Evolutionary conservation across 2,329 filamentous ascomycete genomes (phyloP).

Genomic region (Pseudofabraea citricarpa): DNA sequence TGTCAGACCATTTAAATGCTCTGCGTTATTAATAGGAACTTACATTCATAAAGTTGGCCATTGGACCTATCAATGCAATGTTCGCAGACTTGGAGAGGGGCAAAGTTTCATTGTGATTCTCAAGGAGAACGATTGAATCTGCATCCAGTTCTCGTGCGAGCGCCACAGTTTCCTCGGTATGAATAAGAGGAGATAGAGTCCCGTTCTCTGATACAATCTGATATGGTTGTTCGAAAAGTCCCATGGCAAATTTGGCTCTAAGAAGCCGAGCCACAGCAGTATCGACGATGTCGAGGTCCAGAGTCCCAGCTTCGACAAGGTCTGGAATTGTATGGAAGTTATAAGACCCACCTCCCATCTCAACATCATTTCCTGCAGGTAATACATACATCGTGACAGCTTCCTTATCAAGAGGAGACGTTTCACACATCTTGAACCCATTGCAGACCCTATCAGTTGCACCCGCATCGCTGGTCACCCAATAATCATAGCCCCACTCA

Average conservation of each 20-base stretch:
- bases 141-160: constrained; percentile 72
- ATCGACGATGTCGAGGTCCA: constrained; percentile 57
- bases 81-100: constrained; percentile 63
- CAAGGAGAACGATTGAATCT: constrained; percentile 76
- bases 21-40: constrained; percentile 9
- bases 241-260: constrained; percentile 63
- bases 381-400: constrained; percentile 59
- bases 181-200: constrained; percentile 53
- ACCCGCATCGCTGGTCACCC: constrained; percentile 60
- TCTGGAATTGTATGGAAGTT: constrained; percentile 64
- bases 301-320: constrained; percentile 55
- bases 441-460: constrained; percentile 64
- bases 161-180: constrained; percentile 62
- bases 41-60: constrained; percentile 69
- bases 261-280: constrained; percentile 62
- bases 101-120: constrained; percentile 63
- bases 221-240: constrained; percentile 68
- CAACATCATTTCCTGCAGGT: constrained; percentile 65
- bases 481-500: constrained; percentile 72
- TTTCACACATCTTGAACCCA: constrained; percentile 58
- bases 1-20: background rate
- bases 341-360: constrained; percentile 74
- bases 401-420: constrained; percentile 56
- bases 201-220: constrained; percentile 50
- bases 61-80: constrained; percentile 70